phyloP scores from a whole-genome alignment of 345 rosid species.

The Eucalyptus tenuipes region DNA sequence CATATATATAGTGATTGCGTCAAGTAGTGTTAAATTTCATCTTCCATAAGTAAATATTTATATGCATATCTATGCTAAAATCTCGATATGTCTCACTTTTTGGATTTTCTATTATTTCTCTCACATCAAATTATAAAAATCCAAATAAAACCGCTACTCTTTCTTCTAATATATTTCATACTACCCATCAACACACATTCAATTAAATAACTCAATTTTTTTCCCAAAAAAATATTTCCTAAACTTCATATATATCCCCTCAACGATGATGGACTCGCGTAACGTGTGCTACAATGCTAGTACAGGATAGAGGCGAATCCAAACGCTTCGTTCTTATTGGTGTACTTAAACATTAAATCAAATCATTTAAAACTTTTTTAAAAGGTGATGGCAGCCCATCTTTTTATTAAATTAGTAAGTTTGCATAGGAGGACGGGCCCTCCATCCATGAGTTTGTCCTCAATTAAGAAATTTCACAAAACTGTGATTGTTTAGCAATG shows the following conservation, averaged over 20 bases:
- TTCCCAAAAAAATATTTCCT: not conserved
- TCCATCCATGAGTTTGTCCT: not conserved
- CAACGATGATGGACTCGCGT: not conserved
- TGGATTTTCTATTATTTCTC: not conserved
- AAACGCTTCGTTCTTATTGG: not conserved
- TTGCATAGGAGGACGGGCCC: not conserved
- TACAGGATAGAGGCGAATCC: not conserved
- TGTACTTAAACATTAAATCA: not conserved
- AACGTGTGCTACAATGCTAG: not conserved
- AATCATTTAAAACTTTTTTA: not conserved
- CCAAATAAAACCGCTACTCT: not conserved
- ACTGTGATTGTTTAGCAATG: not conserved
- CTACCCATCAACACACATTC: not conserved
- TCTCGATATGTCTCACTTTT: not conserved
- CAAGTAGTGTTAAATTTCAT: not conserved
- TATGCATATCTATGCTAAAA: not conserved
- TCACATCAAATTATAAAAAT: not conserved
- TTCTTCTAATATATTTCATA: not conserved
- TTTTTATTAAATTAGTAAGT: not conserved
- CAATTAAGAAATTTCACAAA: not conserved
- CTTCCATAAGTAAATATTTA: not conserved
- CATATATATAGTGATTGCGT: not conserved
- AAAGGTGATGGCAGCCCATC: not conserved
- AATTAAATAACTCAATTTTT: not conserved
- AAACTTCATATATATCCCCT: not conserved